Evolutionary conservation across 192 early-diverging fungal species (phyloP).

Genomic region (Dissophora globulifera): DNA sequence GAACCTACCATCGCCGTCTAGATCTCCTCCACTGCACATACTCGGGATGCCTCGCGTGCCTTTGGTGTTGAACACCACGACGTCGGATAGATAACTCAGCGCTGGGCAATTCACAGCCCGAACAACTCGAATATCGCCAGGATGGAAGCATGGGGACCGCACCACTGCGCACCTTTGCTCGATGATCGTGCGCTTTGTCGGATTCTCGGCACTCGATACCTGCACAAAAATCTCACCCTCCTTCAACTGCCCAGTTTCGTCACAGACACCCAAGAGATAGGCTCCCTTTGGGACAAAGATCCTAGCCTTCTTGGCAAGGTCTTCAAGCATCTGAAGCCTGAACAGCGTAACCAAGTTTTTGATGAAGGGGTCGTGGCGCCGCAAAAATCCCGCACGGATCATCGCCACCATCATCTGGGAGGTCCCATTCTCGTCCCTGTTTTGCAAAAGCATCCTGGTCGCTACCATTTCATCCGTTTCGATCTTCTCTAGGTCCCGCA

Average conservation of each 20-base stretch:
- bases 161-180: constrained; percentile 56
- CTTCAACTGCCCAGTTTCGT: constrained; percentile 56
- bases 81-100: constrained; percentile 65
- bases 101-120: constrained; percentile 62
- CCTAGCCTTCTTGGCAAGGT: constrained; percentile 63
- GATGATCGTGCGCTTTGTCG: constrained; percentile 34
- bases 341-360: constrained; percentile 58
- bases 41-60: constrained; percentile 77
- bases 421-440: constrained; percentile 59
- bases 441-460: constrained; percentile 40
- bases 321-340: constrained; percentile 55
- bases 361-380: constrained; percentile 55
- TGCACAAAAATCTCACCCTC: constrained; percentile 66
- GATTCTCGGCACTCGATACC: constrained; percentile 36
- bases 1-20: constrained; percentile 79
- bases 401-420: constrained; percentile 52
- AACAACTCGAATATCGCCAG: constrained; percentile 71
- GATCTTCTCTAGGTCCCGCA: constrained; percentile 52
- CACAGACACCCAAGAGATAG: constrained; percentile 65
- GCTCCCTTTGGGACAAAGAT: constrained; percentile 64
- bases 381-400: constrained; percentile 61
- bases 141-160: constrained; percentile 74
- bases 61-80: constrained; percentile 77
- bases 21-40: constrained; percentile 83
- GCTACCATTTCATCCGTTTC: constrained; percentile 50